phyloP scores from a whole-genome alignment of 345 rosid genomes.

The Acer negundo region DNA sequence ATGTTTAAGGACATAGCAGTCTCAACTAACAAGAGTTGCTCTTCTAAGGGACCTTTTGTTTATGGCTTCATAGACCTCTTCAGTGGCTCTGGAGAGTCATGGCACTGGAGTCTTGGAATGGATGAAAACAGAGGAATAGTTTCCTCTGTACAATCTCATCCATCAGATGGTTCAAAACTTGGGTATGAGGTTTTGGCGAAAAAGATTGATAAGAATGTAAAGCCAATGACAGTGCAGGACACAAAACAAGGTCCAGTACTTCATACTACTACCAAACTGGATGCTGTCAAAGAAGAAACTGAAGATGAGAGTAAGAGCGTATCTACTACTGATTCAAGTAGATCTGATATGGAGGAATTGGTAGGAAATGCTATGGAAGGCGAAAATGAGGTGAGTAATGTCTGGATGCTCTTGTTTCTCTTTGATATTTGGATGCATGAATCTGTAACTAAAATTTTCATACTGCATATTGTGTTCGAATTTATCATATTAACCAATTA shows the following conservation, averaged over 20 bases:
- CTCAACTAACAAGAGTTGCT: constrained; percentile 46
- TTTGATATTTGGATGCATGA: background rate
- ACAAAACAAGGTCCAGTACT: constrained; percentile 44
- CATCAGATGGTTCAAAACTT: constrained; percentile 39
- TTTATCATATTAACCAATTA: background rate
- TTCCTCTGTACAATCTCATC: constrained; percentile 49
- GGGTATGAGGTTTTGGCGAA: constrained; percentile 34
- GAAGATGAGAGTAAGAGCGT: constrained; percentile 52
- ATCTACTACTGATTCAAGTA: constrained; percentile 48
- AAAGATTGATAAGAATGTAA: constrained; percentile 47
- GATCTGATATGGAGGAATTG: constrained; percentile 40
- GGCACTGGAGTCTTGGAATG: constrained; percentile 71
- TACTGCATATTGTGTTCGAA: background rate
- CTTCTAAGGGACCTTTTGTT: constrained; percentile 62
- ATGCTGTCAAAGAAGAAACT: constrained; percentile 54
- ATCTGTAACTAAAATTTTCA: background rate
- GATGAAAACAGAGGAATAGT: constrained; percentile 56
- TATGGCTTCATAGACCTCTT: constrained; percentile 89
- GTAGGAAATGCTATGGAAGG: constrained; percentile 34
- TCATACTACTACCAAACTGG: constrained; percentile 45
- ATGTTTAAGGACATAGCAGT: constrained; percentile 42
- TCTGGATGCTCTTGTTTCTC: background rate
- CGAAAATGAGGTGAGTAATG: constrained; percentile 53
- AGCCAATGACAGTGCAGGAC: constrained; percentile 39
- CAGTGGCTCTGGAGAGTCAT: constrained; percentile 77